These are phyloP conservation scores for Colletotrichum sp. DNA, from an alignment of 2,329 filamentous ascomycete species.

Conservation along the genomic window DNA sequence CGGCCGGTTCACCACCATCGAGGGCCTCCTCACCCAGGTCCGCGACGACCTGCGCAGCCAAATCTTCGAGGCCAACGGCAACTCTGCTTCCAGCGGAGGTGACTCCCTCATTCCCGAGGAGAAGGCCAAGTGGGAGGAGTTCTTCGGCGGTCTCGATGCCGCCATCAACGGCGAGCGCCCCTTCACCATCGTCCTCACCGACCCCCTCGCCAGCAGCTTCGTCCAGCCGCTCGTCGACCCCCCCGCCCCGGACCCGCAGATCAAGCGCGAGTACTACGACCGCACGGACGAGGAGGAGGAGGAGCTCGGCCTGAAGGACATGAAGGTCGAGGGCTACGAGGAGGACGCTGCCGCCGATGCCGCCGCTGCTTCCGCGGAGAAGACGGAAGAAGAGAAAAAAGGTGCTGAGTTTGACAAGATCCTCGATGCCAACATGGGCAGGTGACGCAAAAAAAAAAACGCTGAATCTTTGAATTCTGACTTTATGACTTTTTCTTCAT, in stretches of 20 bases:
- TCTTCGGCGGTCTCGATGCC: constrained; percentile 77
- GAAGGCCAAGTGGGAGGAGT: constrained; percentile 76
- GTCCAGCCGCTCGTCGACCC: constrained; percentile 89
- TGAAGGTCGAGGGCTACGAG: constrained; percentile 90
- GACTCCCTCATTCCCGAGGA: constrained; percentile 76
- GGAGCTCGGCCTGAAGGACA: constrained; percentile 87
- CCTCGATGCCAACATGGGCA: constrained; percentile 21
- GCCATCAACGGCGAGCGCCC: constrained; percentile 82
- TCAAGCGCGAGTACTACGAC: constrained; percentile 82
- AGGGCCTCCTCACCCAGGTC: constrained; percentile 91
- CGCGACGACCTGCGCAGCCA: constrained; percentile 86
- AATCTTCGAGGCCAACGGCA: constrained; percentile 79
- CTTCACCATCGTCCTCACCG: constrained; percentile 84
- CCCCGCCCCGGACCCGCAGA: constrained; percentile 73
- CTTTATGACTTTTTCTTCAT: neutral
- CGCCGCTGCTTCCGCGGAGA: neutral
- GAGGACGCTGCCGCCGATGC: constrained; percentile 45
- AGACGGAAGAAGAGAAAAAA: constrained; percentile 17
- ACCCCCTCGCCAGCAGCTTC: constrained; percentile 91
- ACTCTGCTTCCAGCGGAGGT: constrained; percentile 68
- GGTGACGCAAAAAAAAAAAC: neutral
- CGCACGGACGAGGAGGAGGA: constrained; percentile 93
- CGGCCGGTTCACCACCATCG: constrained; percentile 95
- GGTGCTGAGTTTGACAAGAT: constrained; percentile 20
- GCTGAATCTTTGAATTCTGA: neutral